Conservation (phyloP, 228 moss, liverwort and hornwort species). For the Sphagnum fallax region DNA sequence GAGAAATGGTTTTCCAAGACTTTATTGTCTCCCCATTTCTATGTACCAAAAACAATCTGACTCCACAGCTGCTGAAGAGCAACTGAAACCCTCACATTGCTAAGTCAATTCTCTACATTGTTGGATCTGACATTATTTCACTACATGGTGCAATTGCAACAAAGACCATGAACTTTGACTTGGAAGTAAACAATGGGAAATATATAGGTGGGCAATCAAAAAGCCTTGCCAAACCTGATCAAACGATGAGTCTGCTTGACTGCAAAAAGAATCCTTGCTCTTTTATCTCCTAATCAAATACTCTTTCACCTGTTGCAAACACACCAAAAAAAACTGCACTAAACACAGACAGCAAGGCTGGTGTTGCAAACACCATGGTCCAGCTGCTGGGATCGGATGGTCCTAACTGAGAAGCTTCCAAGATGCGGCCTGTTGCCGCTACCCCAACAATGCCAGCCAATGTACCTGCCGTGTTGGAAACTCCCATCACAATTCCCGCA, state of each 20-base stretch:
- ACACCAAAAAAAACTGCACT: slow-evolving; percentile 72
- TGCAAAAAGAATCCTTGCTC: not conserved
- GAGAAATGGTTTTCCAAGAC: no score
- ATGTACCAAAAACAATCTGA: no score
- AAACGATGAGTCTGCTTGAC: not conserved
- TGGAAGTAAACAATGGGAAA: not conserved
- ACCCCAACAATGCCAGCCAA: slow-evolving; percentile 92
- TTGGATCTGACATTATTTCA: no score
- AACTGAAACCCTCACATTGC: no score
- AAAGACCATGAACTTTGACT: not conserved
- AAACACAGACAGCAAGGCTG: slow-evolving; percentile 71
- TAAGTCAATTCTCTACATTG: no score
- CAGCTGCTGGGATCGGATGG: slow-evolving; percentile 86
- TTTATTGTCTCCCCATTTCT: no score
- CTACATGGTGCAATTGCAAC: no score
- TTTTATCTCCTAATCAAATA: slow-evolving; percentile 55
- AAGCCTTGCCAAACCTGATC: not conserved
- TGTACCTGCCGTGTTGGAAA: slow-evolving; percentile 97
- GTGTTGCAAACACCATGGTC: slow-evolving; percentile 86
- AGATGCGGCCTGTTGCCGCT: slow-evolving; percentile 83
- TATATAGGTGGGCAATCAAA: not conserved
- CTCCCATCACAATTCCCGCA: slow-evolving; percentile 96
- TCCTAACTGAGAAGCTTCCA: slow-evolving; percentile 65
- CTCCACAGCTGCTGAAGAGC: no score
- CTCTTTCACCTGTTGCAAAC: slow-evolving; percentile 89